Percentiles rank a stretch among this genome's conserved stretches.
phyloP scores from a whole-genome alignment of 176 grass and related monocot genomes.

The Secale cereale region DNA sequence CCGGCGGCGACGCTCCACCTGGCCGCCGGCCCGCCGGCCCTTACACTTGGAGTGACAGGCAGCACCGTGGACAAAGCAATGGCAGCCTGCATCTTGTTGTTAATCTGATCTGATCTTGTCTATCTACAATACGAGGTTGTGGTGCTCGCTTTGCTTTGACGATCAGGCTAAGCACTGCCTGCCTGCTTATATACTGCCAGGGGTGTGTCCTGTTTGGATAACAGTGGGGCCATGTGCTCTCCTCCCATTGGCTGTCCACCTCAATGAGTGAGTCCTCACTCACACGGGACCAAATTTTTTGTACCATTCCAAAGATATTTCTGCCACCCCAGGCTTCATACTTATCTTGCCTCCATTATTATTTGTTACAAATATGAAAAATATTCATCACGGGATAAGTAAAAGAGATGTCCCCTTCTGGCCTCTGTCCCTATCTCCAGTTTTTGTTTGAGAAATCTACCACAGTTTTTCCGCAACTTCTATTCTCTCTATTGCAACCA shows the following conservation, averaged over 20 bases:
- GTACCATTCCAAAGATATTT: conserved; percentile 39
- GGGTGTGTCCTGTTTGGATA: not conserved
- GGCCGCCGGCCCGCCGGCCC: not conserved
- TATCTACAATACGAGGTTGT: conserved; percentile 3
- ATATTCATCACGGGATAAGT: not conserved
- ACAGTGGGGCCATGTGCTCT: conserved; percentile 14
- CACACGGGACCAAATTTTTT: not conserved
- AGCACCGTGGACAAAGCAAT: not conserved
- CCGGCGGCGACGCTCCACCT: not conserved
- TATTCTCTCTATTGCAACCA: too few relatives aligned
- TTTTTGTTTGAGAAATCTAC: not conserved
- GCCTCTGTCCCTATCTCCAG: not conserved
- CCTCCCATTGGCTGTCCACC: not conserved
- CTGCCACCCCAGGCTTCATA: not conserved
- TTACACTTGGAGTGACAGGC: not conserved
- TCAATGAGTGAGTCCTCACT: not conserved
- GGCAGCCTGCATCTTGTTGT: not conserved
- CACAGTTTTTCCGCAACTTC: not conserved
- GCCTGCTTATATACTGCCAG: not conserved
- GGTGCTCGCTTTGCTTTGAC: not conserved
- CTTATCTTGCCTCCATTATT: not conserved
- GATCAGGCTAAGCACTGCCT: not conserved
- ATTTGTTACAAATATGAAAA: not conserved
- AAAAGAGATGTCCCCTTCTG: not conserved
- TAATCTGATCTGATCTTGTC: not conserved